Base-by-base conservation (phyloP, 2,329 filamentous ascomycete species). In the Pseudogymnoascus sp. region DNA sequence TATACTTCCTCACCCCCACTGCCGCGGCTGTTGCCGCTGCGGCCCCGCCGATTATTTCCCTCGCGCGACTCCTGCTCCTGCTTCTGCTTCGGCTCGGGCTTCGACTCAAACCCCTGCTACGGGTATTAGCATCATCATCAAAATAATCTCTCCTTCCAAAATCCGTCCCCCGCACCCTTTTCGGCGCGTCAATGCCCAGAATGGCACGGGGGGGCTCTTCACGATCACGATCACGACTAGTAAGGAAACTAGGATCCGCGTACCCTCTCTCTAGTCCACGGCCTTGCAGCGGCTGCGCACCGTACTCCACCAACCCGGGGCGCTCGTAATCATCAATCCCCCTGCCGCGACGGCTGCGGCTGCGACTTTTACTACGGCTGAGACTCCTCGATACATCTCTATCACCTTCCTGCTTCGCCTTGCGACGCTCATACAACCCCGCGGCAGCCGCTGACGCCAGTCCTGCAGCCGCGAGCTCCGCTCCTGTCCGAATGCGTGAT, bases 291-390 rank as follows among this genome's bases (percentile, higher is more conserved):
- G 84, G 83, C 68, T 81, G 79, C 72, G 77, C 79, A 69, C 85
- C 85, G 78, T 87, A 87, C 74, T 87, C 83, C 81, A 87, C 83
- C 80, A 87, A 80, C 77, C 84, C 47, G 7, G 47, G 47, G 7
- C 47, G 47, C 47, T 53, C 47, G n/a, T 38, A 60, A 2, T 36
- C 57, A 15, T 81, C 79, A 76, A 79, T 76, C 70, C 72, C 74
- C 73, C 74, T 75, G 65, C 70, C 70, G 68, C 82, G 83, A 76
- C 79, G 81, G 77, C 79, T 81, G 74, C 80, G 78, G 62, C 75
- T 77, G 68, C 70, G 71, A 65, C 63, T 69, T 26, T 31, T 53
- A 72, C 70, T 65, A 76, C 72, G 57, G 75, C 74, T 53, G 74
- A 74, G 40, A 78, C 76, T 36, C 9, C 64, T 62, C 62, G 66